Evolutionary conservation across 2,329 filamentous ascomycete genomes (phyloP).

Genomic region (Fusarium bactridioides): DNA sequence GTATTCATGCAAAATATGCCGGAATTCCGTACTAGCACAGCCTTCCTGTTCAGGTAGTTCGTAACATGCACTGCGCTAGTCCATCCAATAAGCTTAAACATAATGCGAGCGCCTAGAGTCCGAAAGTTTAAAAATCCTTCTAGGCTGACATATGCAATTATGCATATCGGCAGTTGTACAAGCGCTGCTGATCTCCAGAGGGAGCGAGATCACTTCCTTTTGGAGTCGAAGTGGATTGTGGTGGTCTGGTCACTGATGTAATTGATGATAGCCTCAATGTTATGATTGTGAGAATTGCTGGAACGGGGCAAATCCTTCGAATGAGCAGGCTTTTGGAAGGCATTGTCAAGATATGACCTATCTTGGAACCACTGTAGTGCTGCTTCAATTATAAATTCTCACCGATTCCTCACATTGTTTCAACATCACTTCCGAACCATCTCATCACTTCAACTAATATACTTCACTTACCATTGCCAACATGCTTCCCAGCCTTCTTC

Average conservation of each 20-base stretch:
- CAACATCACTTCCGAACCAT: too few species aligned
- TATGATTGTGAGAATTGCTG: neutral
- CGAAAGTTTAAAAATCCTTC: neutral
- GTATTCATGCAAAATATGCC: neutral
- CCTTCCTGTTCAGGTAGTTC: neutral
- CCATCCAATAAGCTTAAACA: neutral
- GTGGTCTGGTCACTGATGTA: neutral
- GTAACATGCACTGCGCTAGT: neutral
- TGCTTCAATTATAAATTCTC: neutral
- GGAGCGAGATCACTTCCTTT: neutral
- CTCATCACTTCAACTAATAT: neutral
- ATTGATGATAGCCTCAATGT: neutral
- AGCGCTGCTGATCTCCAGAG: neutral
- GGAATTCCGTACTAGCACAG: neutral
- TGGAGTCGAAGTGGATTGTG: neutral
- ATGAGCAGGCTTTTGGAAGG: neutral
- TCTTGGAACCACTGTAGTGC: fast-evolving
- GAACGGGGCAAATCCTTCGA: neutral
- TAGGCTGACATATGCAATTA: neutral
- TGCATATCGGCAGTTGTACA: neutral
- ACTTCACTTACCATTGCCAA: neutral
- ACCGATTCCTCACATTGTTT: fast-evolving
- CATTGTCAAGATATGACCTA: neutral
- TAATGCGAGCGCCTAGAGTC: neutral
- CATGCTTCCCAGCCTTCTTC: neutral